Conservation (phyloP, 225 moss, liverwort and hornwort genomes). For the Physcomitrellopsis africana region DNA sequence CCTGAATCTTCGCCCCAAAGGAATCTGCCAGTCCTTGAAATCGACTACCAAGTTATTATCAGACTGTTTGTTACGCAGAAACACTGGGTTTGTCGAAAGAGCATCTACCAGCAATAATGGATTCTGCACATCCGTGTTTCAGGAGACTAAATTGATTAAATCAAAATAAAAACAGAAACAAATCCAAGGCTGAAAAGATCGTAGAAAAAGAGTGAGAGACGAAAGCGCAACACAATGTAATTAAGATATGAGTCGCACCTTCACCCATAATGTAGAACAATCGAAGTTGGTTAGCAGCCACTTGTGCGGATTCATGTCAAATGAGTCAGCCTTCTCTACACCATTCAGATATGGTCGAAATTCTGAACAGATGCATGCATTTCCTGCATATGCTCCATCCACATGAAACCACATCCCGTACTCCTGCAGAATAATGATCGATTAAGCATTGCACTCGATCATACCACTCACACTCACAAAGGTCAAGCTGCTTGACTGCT, state of each 20-base stretch:
- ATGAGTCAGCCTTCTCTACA: conserved; percentile 81
- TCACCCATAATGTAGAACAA: conserved; percentile 82
- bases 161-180: neutral
- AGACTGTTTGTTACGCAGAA: conserved; percentile 68
- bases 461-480: neutral
- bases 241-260: conserved; percentile 40
- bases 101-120: conserved; percentile 44
- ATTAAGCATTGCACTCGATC: neutral
- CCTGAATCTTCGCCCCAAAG: conserved; percentile 76
- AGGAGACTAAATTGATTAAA: too few species aligned
- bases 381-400: conserved; percentile 82
- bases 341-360: conserved; percentile 63
- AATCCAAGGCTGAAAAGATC: neutral
- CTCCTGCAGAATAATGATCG: conserved; percentile 33
- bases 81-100: conserved; percentile 61
- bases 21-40: conserved; percentile 82
- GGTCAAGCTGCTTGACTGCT: neutral
- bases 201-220: neutral
- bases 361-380: conserved; percentile 82
- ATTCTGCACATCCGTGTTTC: conserved; percentile 37
- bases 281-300: conserved; percentile 90
- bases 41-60: conserved; percentile 67
- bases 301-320: conserved; percentile 79
- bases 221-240: neutral
- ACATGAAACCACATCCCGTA: conserved; percentile 85